Evolutionary conservation across 345 rosid species (phyloP), one percentile per base, ranked within the genome.

Genomic region (Hevea brasiliensis): DNA sequence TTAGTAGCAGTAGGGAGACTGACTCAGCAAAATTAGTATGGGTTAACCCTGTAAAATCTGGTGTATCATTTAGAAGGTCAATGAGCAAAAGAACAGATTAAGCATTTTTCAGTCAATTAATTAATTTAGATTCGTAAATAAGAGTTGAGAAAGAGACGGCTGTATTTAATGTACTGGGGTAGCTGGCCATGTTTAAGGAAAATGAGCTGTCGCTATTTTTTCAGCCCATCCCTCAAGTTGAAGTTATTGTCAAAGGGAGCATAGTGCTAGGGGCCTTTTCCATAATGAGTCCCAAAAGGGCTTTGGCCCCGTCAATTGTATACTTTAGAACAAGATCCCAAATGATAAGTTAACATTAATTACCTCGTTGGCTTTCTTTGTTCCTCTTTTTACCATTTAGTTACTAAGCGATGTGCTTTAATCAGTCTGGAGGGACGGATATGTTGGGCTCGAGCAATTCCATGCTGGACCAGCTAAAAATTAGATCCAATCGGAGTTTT

Each of bases 41-140:
- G 72, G 80, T 63, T 74, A 80, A 68, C 68, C 70, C 82, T 78
- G 87, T 83, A 76, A 79, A 84, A 72, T 73, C 83, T 67, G 82
- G 85, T 44, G 75, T 76, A 72, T 68, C 79, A n/a, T 67, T 66
- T 72, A 85, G 85, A 78, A 84, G 75, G 73, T 72, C 79, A 18
- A 50, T 8, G 14, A 73, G 71, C 66, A 71, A 76, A 75, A 77
- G 81, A 74, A 81, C 68, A 27, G 70, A 27, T 55, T 87, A 75
- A 72, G 48, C 58, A 35, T 70, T 73, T 54, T 32, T 45, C 68
- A 51, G 55, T 27, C 44, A 42, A 54, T 40, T 62, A 67, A 75
- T 62, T 40, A 47, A 74, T 66, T 66, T 74, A 64, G 70, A 70
- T 32, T 72, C 68, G 84, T 81, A 77, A 77, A 84, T 82, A 82